Evolutionary conservation across 495 filamentous ascomycete species (phyloP), one percentile per base, ranked within the genome.

Genomic region (Xylaria grammica): DNA sequence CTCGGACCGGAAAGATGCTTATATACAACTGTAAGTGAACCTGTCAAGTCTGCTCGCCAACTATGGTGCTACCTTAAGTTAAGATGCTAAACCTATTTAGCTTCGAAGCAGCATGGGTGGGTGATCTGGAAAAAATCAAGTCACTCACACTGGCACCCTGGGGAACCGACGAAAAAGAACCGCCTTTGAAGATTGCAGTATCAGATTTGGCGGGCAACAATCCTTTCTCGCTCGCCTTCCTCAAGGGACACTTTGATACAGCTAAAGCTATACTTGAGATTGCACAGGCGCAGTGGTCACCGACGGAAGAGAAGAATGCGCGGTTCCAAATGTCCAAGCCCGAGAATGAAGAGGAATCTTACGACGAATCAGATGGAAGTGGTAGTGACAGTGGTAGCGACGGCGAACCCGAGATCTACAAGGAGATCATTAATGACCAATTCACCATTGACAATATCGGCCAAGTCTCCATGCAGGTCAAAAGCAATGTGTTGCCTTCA

Each of bases 391-490:
- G 65, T 42, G 62, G 72, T 42, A 69, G 66, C 5, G 73, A 73
- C n/a, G 69, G 66, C 46, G 76, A 75, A n/a, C 82, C 79, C 17
- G 75, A 74, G n/a, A 77, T 85, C 22, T 77, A 86, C 42, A 65
- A 74, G 22, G 76, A 85, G 52, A 74, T 78, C n/a, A 70, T 91
- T 29, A 81, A 87, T 59, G 82, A 84, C 15, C 74, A 82, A 19
- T 91, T 88, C 70, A 94, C 90, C 0, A 80, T 91, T 60, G 89
- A 93, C 3, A 85, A 90, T 65, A 75, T 93, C 38, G 90, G 89
- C 1, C 82, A 89, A 66, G 78, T 87, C 1, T 82, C 82, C 2
- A 86, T 81, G 45, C 73, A 88, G 49, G 87, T 91, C 22, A 86
- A 90, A 67, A 88, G 87, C 58, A 69, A 78, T 11, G 73, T 82